Evolutionary conservation across 2,329 filamentous ascomycete genomes (phyloP).

Genomic region (Pseudogymnoascus sp.): DNA sequence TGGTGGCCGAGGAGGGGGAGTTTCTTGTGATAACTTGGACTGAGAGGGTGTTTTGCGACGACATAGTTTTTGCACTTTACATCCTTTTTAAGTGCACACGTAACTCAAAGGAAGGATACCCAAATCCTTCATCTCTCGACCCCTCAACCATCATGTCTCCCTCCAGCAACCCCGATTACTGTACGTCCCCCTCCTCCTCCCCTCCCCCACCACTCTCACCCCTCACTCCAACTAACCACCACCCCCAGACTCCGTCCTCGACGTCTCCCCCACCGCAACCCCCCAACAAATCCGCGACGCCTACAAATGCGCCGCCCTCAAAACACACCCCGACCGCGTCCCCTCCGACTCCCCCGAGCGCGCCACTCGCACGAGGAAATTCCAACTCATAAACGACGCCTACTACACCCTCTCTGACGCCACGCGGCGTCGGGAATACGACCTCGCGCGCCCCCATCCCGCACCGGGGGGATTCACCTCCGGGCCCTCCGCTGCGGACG

Average conservation of each 20-base stretch:
- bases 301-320: constrained; percentile 88
- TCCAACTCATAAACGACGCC: constrained; percentile 87
- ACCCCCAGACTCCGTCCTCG: constrained; percentile 60
- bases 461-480: constrained; percentile 22
- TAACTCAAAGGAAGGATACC: not conserved
- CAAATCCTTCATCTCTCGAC: not conserved
- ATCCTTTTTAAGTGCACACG: not conserved
- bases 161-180: constrained; percentile 32
- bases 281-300: constrained; percentile 83
- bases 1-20: not conserved
- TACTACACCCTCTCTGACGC: constrained; percentile 86
- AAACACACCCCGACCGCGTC: constrained; percentile 90
- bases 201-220: not conserved
- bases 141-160: constrained; percentile 12
- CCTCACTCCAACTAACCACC: not conserved
- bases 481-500: constrained; percentile 36
- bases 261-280: constrained; percentile 63
- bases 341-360: constrained; percentile 77
- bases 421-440: constrained; percentile 72
- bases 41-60: not conserved
- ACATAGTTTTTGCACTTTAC: not conserved
- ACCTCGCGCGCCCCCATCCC: constrained; percentile 43
- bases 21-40: not conserved
- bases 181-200: constrained; percentile 24
- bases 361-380: constrained; percentile 69